Evolutionary conservation across 2,329 filamentous ascomycete species (phyloP), one percentile per base, ranked within the genome.

Genomic region (Pseudogymnoascus sp.): DNA sequence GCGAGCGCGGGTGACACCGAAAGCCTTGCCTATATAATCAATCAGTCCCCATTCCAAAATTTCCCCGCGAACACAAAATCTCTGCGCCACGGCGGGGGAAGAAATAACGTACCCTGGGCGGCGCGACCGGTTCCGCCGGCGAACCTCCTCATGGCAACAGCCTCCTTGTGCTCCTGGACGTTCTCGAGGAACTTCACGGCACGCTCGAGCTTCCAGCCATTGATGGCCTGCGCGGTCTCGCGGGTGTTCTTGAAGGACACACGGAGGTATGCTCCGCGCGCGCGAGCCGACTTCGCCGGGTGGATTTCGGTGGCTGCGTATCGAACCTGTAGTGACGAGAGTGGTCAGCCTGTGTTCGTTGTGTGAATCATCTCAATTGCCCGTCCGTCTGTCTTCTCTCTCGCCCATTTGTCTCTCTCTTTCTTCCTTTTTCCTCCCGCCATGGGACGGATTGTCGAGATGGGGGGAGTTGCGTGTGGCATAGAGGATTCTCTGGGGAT

Each of bases 171-270:
- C 82, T 89, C 89, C 82, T 91, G 87, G 75, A 99, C 95, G 81
- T 99, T 97, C 85, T 96, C 91, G 78, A 99, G 91, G 88, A 96
- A 99, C 78, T 88, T 88, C 73, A 97, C 83, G 76, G 95, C 95
- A 77, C 95, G 93, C 82, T 91, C 85, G 77, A 97, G 80, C 65
- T 70, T 70, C 69, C 69, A 70, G 82, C 93, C 93, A 83, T 95
- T 97, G 88, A 99, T 96, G 76, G 93, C 93, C 86, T 97, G 95
- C 71, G 96, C 95, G 72, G 93, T 97, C 86, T 99, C 96, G 78
- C 95, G 92, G 79, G 95, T 99, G 89, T 99, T 99, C 89, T 99
- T 99, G 91, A 97, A 99, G 75, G 91, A 96, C 75, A 97, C 93
- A 79, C 95, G 92, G 76, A 99, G 90, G 87, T 97, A 99, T 79